Conservation (phyloP, 768 basidiomycete species). For the Russula foetens region DNA sequence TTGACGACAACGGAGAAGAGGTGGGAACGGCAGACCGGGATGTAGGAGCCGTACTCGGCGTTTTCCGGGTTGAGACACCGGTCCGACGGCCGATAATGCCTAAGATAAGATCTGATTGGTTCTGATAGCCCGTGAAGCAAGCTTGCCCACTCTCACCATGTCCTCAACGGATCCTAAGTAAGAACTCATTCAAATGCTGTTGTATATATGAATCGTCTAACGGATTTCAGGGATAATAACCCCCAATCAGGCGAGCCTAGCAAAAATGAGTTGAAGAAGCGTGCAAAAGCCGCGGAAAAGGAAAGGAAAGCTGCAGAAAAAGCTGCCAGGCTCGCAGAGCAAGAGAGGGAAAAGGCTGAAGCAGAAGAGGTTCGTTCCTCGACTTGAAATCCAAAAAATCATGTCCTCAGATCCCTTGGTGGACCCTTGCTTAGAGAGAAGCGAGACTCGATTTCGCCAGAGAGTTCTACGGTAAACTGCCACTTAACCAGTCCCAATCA, state of each 20-base stretch:
- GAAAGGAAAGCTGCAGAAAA: conserved; percentile 83
- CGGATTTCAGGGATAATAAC: neutral
- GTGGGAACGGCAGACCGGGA: neutral
- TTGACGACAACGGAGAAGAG: neutral
- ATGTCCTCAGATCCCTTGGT: neutral
- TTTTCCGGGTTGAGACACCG: neutral
- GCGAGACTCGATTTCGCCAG: conserved; percentile 58
- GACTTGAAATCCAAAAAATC: neutral
- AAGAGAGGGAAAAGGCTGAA: conserved; percentile 56
- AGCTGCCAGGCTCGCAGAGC: conserved; percentile 69
- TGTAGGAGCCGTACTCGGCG: neutral
- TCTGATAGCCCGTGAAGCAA: too few species aligned
- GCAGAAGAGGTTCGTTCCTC: conserved; percentile 46
- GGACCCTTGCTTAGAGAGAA: neutral
- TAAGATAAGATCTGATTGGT: conserved; percentile 9
- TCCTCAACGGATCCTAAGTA: conserved; percentile 13
- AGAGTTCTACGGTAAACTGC: conserved; percentile 79
- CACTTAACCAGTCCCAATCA: conserved; percentile 86
- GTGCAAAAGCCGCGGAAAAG: conserved; percentile 85
- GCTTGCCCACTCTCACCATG: conserved; percentile 1
- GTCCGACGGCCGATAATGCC: too few species aligned
- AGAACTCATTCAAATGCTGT: neutral
- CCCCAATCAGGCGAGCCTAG: conserved; percentile 43
- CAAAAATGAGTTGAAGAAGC: conserved; percentile 88
- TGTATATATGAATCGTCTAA: neutral